Conservation (phyloP, 2,329 filamentous ascomycete species). For the Onygenales sp. region DNA sequence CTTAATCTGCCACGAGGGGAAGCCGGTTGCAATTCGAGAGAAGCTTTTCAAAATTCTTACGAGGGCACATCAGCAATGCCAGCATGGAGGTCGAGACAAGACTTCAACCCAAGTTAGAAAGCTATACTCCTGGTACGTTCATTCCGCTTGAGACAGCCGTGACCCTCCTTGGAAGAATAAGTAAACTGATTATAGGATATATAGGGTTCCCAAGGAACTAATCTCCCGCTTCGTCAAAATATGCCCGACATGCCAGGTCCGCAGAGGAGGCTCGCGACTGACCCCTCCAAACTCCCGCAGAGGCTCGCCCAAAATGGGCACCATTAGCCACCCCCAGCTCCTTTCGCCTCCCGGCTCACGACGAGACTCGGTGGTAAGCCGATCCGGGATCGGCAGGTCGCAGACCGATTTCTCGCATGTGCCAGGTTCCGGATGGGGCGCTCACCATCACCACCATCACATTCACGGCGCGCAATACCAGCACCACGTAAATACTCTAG, state of each 20-base stretch:
- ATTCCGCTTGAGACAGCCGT: neutral
- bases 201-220: conserved; percentile 42
- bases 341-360: conserved; percentile 28
- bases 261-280: conserved; percentile 32
- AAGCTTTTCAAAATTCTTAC: conserved; percentile 44
- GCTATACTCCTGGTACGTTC: conserved; percentile 40
- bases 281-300: conserved; percentile 32
- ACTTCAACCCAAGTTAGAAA: conserved; percentile 43
- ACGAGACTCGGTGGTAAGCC: conserved; percentile 26
- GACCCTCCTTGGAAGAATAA: neutral
- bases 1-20: conserved; percentile 42
- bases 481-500: conserved; percentile 21
- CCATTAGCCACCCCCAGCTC: conserved; percentile 25
- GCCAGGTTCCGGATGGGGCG: conserved; percentile 15
- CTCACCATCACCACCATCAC: conserved; percentile 10
- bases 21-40: conserved; percentile 44
- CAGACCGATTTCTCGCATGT: conserved; percentile 12
- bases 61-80: conserved; percentile 40
- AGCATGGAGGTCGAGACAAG: conserved; percentile 44
- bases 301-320: conserved; percentile 28
- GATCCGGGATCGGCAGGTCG: conserved; percentile 13
- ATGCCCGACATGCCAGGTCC: conserved; percentile 41
- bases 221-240: conserved; percentile 44
- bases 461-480: conserved; percentile 14
- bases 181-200: conserved; percentile 1